Evolutionary conservation across 1,284 basidiomycete genomes (phyloP).

Genomic region (Ceratobasidium sp.): DNA sequence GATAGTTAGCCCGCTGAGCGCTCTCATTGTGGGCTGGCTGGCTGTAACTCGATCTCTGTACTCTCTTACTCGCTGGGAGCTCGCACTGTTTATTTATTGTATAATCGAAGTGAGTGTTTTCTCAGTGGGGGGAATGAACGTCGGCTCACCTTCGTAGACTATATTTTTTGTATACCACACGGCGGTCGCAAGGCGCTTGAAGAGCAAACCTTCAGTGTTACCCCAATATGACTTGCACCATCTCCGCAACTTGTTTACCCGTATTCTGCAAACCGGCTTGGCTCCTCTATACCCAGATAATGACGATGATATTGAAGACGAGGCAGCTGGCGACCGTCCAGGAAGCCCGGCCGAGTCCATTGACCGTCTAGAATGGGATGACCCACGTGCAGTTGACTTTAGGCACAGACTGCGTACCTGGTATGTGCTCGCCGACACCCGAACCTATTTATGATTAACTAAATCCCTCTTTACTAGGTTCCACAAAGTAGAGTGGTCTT

Average conservation of each 20-base stretch:
- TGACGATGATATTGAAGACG: conserved; percentile 70
- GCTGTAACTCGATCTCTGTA: conserved; percentile 44
- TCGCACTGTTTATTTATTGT: conserved; percentile 62
- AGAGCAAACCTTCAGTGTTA: conserved; percentile 65
- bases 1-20: conserved; percentile 70
- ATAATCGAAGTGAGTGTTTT: conserved; percentile 69
- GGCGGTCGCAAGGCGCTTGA: conserved; percentile 67
- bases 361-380: conserved; percentile 68
- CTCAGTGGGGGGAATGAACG: conserved; percentile 21
- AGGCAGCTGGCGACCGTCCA: conserved; percentile 66
- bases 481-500: conserved; percentile 78
- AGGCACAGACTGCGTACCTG: conserved; percentile 76
- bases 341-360: conserved; percentile 74
- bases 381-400: conserved; percentile 83
- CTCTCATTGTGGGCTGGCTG: conserved; percentile 47
- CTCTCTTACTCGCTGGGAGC: conserved; percentile 26
- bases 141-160: conserved; percentile 62
- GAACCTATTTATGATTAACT: conserved; percentile 23
- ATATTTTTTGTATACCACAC: conserved; percentile 81
- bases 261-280: conserved; percentile 74
- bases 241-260: conserved; percentile 70
- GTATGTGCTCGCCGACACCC: conserved; percentile 53
- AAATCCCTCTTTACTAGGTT: conserved; percentile 66
- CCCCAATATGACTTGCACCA: conserved; percentile 65
- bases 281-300: conserved; percentile 56